Evolutionary conservation across 2,329 filamentous ascomycete species (phyloP).

Genomic region (Venturia carpophila): DNA sequence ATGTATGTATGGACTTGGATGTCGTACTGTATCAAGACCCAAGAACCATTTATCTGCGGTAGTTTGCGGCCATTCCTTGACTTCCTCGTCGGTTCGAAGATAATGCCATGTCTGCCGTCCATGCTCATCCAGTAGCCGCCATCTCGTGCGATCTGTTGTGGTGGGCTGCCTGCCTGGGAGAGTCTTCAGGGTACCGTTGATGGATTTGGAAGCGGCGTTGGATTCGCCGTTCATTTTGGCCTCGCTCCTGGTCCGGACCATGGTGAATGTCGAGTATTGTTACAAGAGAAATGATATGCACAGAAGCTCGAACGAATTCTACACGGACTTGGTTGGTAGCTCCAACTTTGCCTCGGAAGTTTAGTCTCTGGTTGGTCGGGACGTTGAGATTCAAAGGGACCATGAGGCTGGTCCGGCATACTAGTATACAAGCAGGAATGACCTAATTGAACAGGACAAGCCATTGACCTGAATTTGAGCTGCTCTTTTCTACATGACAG

Average conservation of each 20-base stretch:
- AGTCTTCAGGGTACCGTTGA: slow-evolving; percentile 1
- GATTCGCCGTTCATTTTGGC: neutral
- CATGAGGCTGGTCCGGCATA: neutral
- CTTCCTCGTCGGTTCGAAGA: slow-evolving; percentile 61
- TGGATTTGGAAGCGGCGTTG: neutral
- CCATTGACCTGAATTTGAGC: no score
- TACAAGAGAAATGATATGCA: neutral
- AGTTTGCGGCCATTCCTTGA: slow-evolving; percentile 74
- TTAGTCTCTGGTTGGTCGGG: no score
- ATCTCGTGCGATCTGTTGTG: slow-evolving; percentile 67
- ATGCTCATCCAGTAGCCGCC: slow-evolving; percentile 75
- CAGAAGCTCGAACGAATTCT: neutral
- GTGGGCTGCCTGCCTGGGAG: slow-evolving; percentile 28
- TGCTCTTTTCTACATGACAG: no score
- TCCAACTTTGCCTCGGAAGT: neutral
- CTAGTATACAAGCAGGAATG: neutral
- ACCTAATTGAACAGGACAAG: no score
- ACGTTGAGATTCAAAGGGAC: neutral
- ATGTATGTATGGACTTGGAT: neutral
- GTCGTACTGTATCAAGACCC: slow-evolving; percentile 64
- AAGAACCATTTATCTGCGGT: slow-evolving; percentile 84
- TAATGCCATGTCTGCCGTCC: slow-evolving; percentile 95
- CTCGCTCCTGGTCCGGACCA: neutral
- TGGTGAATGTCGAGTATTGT: neutral
- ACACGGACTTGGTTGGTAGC: no score